phyloP scores from a whole-genome alignment of 2,329 filamentous ascomycete species.

The Aspergillus glaucus region DNA sequence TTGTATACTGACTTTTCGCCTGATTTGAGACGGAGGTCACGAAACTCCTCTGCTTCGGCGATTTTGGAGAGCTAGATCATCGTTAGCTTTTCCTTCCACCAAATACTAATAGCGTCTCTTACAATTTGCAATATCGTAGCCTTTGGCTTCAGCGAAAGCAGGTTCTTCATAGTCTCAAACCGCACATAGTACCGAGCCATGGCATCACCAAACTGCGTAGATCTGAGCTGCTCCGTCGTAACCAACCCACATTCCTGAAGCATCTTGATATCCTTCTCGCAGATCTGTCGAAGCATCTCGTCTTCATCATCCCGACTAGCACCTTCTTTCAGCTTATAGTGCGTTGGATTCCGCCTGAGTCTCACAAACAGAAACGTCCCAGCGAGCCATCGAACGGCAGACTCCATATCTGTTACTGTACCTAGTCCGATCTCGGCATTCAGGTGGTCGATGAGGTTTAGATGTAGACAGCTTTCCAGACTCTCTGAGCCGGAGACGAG shows the following conservation, averaged over 20 bases:
- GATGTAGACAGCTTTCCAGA: conserved; percentile 71
- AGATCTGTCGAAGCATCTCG: conserved; percentile 62
- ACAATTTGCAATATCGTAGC: conserved; percentile 64
- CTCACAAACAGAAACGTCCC: conserved; percentile 75
- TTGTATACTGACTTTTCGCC: conserved; percentile 66
- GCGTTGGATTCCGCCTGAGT: conserved; percentile 60
- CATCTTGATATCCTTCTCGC: conserved; percentile 60
- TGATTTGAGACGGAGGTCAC: conserved; percentile 62
- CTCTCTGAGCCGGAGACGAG: conserved; percentile 68
- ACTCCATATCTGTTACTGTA: conserved; percentile 58
- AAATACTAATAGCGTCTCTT: conserved; percentile 25
- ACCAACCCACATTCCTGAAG: conserved; percentile 58
- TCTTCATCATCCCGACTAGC: conserved; percentile 49
- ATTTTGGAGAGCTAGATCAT: conserved; percentile 56
- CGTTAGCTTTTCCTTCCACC: conserved; percentile 6
- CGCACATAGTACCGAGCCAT: conserved; percentile 80
- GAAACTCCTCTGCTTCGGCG: conserved; percentile 65
- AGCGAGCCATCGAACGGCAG: conserved; percentile 67
- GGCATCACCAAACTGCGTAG: conserved; percentile 67
- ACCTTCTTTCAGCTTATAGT: conserved; percentile 61
- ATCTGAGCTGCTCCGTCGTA: conserved; percentile 46
- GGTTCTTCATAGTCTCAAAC: conserved; percentile 70
- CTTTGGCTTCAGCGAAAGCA: conserved; percentile 57
- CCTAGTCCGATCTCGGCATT: conserved; percentile 78
- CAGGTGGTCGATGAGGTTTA: conserved; percentile 73